Base-by-base conservation (phyloP, 495 filamentous ascomycete species). In the Cercophora scortea region DNA sequence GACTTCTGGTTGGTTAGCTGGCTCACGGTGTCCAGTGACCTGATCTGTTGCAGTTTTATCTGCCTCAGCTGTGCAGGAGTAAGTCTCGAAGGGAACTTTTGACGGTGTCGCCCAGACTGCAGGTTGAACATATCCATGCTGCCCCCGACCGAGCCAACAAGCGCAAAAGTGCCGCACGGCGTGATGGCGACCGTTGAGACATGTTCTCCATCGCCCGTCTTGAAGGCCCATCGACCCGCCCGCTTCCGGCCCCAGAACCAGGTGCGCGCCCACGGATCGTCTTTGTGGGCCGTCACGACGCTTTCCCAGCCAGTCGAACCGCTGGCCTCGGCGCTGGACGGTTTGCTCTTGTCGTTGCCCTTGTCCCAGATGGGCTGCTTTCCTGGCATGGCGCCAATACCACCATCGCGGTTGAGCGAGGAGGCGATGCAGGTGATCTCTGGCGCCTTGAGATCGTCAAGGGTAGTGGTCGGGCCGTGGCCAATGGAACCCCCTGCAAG, bases 211-310 rank as follows among this genome's bases (percentile, higher is more conserved):
- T 99, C 93, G 32, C 81, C 80, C 2, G 90, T 96, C 55, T 87
- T 84, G 56, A 97, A 90, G 2, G 84, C 84, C 93, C 93, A 99
- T 49, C 93, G 80, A 16, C 93, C 93, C 40, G 91, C 90, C 57
- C 85, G 82, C 61, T 91, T 96, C 55, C 89, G 83, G 13, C 91
- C 91, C 88, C 95, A 96, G 71, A 96, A 96, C 93, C 93, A 99
- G 18, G 91, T 96, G 40, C 93, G 78, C 38, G 88, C 93, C 59
- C 77, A 87, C 45, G 84, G 82, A 57, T 96, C 92, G 15, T 86
- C 81, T 56, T 82, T 80, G 67, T 99, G 93, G n/a, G 88, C 91
- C 10, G 93, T 99, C 1, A 99, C 79, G 13, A 99, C 82, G 61
- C 90, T 96, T 64, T 97, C 94, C 92, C 93, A 97, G 12, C 93